Conservation (phyloP, 164 flowering plant genomes). For the Warburgia ugandensis region DNA sequence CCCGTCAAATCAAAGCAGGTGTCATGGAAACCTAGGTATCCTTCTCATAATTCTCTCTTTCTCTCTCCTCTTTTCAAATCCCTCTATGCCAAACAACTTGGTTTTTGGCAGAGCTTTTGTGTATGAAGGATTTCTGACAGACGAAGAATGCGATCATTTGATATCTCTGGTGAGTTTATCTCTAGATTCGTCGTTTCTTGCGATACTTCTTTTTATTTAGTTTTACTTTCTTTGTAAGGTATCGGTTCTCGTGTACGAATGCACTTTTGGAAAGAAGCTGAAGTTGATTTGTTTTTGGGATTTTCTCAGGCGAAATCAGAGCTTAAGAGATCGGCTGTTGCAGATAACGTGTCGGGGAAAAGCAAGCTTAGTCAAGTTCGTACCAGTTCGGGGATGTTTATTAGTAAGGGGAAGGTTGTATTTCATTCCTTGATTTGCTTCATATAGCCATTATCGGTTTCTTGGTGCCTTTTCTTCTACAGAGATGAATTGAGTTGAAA, state of each 20-base stretch:
- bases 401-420: constrained; percentile 67
- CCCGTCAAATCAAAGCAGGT: constrained; percentile 68
- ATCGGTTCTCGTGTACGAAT: too few species aligned
- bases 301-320: constrained; percentile 66
- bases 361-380: constrained; percentile 83
- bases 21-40: constrained; percentile 88
- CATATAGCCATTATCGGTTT: too few species aligned
- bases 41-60: constrained; percentile 4
- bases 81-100: background rate
- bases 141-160: constrained; percentile 90
- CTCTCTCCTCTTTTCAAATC: background rate
- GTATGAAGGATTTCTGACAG: constrained; percentile 77
- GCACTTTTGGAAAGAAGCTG: background rate
- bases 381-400: constrained; percentile 96
- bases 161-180: constrained; percentile 61
- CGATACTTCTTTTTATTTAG: too few species aligned
- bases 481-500: too few species aligned
- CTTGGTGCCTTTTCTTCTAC: too few species aligned
- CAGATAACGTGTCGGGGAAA: constrained; percentile 74
- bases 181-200: too few species aligned
- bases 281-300: constrained; percentile 2
- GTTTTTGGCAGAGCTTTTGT: constrained; percentile 70
- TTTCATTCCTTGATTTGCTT: constrained; percentile 6
- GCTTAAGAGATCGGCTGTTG: constrained; percentile 88
- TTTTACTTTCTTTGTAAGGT: too few species aligned